Evolutionary conservation across 371 early-diverging fungal genomes (phyloP).

Genomic region (Mucor irregularis): DNA sequence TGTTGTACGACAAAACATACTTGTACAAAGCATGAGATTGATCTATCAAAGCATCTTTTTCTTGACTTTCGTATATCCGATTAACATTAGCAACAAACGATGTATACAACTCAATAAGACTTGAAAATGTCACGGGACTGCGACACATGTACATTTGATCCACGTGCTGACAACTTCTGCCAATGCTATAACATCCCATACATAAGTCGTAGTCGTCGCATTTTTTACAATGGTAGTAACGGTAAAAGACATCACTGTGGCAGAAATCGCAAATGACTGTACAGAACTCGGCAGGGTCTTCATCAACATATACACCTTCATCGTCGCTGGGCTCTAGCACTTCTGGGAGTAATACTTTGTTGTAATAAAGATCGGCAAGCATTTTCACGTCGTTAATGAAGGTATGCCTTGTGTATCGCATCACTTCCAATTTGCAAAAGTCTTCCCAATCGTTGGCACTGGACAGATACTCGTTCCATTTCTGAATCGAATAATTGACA

Average conservation of each 20-base stretch:
- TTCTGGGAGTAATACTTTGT: constrained; percentile 26
- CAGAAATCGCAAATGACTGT: constrained; percentile 38
- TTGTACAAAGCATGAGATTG: too few species aligned
- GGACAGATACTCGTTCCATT: constrained; percentile 11
- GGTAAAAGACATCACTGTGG: constrained; percentile 34
- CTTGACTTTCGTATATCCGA: neutral
- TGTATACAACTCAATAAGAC: constrained; percentile 9
- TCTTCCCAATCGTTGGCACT: neutral
- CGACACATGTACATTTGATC: constrained; percentile 26
- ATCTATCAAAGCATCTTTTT: neutral
- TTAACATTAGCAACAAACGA: constrained; percentile 20
- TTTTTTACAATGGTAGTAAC: constrained; percentile 32
- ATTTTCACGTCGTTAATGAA: constrained; percentile 15
- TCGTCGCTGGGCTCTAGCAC: neutral
- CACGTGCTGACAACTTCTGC: constrained; percentile 35
- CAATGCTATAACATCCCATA: constrained; percentile 31
- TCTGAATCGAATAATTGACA: constrained; percentile 17
- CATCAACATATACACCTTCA: neutral
- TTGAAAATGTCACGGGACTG: neutral
- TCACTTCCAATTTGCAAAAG: neutral
- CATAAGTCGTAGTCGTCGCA: constrained; percentile 38
- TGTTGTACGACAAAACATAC: too few species aligned
- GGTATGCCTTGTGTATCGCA: neutral
- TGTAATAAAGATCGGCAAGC: constrained; percentile 14
- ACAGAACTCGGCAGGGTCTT: constrained; percentile 9